Percentiles rank a stretch among this genome's conserved stretches.
phyloP scores from a whole-genome alignment of 208 protist genomes.

The Trypanosoma congolense region DNA sequence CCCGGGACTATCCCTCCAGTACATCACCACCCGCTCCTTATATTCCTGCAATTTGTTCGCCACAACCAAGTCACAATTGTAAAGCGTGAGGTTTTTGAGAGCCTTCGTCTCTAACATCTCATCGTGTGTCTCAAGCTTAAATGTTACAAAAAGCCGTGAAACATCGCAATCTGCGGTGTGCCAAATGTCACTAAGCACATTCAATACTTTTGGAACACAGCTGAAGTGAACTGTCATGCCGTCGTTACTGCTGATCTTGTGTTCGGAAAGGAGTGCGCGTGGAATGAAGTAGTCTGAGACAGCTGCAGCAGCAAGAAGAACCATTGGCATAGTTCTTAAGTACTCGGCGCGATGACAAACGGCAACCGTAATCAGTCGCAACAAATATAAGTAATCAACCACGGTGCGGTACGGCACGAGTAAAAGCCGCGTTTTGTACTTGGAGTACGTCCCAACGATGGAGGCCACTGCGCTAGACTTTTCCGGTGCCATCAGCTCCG shows the following conservation, averaged over 20 bases:
- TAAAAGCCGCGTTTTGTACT: conserved; percentile 33
- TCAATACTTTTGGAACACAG: conserved; percentile 70
- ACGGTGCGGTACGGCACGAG: conserved; percentile 69
- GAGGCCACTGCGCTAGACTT: neutral
- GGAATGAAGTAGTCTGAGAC: conserved; percentile 86
- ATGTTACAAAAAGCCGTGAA: conserved; percentile 49
- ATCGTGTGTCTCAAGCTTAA: conserved; percentile 82
- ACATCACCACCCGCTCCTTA: conserved; percentile 68
- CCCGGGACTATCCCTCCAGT: conserved; percentile 29
- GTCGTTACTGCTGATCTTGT: conserved; percentile 81
- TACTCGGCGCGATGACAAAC: conserved; percentile 25
- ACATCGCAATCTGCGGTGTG: conserved; percentile 4
- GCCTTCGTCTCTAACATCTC: conserved; percentile 64
- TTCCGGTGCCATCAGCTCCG: conserved; percentile 6
- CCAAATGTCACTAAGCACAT: conserved; percentile 46
- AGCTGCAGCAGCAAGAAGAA: conserved; percentile 74
- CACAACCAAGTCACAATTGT: conserved; percentile 71
- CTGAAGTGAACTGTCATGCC: conserved; percentile 58
- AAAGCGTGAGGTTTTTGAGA: conserved; percentile 53
- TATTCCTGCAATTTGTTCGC: conserved; percentile 83
- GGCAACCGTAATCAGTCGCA: conserved; percentile 33
- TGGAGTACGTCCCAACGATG: conserved; percentile 21
- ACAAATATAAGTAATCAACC: conserved; percentile 75
- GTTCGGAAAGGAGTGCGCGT: conserved; percentile 29
- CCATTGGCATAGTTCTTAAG: conserved; percentile 27